Conservation (phyloP, 768 basidiomycete species). For the Gymnopilus junonius region DNA sequence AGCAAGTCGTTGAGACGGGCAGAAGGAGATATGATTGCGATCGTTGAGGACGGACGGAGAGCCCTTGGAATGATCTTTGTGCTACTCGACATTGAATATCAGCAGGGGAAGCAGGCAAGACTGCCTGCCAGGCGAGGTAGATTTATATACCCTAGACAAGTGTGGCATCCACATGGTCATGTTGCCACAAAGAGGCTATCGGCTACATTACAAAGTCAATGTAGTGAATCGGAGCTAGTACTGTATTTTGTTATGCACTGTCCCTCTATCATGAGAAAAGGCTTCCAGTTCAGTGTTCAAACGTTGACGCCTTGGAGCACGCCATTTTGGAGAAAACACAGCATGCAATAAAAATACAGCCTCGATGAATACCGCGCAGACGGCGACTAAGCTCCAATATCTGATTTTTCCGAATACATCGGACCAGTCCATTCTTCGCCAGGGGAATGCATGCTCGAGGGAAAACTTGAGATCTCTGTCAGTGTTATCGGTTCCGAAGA, state of each 20-base stretch:
- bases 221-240: too few species aligned
- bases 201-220: too few species aligned
- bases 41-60: background rate
- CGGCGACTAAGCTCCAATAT: background rate
- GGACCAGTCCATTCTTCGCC: background rate
- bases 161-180: background rate
- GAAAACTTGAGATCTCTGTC: conserved; percentile 2
- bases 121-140: background rate
- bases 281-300: too few species aligned
- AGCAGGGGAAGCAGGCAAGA: background rate
- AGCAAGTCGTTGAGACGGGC: background rate
- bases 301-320: background rate
- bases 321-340: background rate
- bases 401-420: background rate
- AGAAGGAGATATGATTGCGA: background rate
- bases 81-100: background rate
- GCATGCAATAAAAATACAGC: background rate
- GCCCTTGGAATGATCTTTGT: background rate
- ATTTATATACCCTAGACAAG: background rate
- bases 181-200: background rate
- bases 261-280: too few species aligned
- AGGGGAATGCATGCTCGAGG: background rate
- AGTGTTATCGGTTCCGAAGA: background rate
- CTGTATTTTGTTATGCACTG: too few species aligned
- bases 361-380: background rate